Conservation (phyloP, 1,284 basidiomycete species). For the Albatrellus sp. region DNA sequence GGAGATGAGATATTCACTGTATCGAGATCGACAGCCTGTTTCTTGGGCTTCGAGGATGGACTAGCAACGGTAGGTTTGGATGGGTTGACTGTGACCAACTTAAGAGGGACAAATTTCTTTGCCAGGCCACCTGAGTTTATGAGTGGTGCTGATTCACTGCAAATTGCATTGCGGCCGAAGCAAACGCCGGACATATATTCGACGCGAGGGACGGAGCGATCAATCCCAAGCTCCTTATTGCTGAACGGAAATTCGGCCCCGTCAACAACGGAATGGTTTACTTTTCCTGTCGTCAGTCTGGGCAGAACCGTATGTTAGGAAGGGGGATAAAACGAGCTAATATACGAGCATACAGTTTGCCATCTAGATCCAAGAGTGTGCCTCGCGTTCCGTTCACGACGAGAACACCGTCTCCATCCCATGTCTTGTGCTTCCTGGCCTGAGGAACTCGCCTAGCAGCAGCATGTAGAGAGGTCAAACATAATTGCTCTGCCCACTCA, state of each 20-base stretch:
- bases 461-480: conserved; percentile 3
- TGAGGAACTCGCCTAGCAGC: conserved; percentile 60
- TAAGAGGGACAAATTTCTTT: conserved; percentile 35
- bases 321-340: conserved; percentile 12
- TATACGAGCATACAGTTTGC: conserved; percentile 35
- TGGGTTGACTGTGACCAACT: conserved; percentile 21
- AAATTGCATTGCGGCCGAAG: conserved; percentile 29
- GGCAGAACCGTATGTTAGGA: conserved; percentile 17
- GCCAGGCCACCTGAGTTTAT: conserved; percentile 15
- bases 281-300: conserved; percentile 22
- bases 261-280: conserved; percentile 21
- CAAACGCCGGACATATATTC: conserved; percentile 57
- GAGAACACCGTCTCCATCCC: conserved; percentile 77
- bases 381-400: conserved; percentile 36
- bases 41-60: conserved; percentile 10
- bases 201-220: conserved; percentile 36
- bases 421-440: conserved; percentile 82
- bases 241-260: conserved; percentile 50
- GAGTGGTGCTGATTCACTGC: conserved; percentile 11
- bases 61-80: conserved; percentile 13
- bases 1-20: conserved; percentile 20
- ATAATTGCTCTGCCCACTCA: conserved; percentile 16
- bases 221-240: conserved; percentile 61
- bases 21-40: conserved; percentile 25
- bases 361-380: conserved; percentile 48